A percentile compares a stretch with the other conserved stretches of the same genome.
phyloP scores from a whole-genome alignment of 1,284 basidiomycete species.

The Tylopilus orsonianus region DNA sequence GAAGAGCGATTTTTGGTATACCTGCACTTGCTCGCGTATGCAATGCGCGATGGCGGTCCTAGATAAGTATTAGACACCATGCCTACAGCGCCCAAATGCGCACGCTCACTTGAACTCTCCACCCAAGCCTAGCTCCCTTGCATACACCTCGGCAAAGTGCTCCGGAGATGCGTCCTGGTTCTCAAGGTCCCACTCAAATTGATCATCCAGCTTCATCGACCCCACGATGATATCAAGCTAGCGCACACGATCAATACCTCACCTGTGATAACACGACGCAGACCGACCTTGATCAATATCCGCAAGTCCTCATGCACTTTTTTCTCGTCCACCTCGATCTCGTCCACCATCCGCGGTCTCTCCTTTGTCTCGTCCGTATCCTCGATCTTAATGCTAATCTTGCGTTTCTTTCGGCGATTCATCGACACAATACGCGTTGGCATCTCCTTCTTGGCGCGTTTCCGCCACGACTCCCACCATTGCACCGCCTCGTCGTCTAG shows the following conservation, averaged over 20 bases:
- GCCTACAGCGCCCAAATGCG: not conserved
- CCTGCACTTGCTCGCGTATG: slow-evolving; percentile 93
- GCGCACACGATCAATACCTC: slow-evolving; percentile 5
- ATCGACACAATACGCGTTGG: slow-evolving; percentile 22
- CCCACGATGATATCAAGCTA: slow-evolving; percentile 96
- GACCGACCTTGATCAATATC: slow-evolving; percentile 82
- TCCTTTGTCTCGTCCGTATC: slow-evolving; percentile 39
- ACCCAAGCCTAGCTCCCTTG: slow-evolving; percentile 83
- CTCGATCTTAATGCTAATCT: slow-evolving; percentile 33
- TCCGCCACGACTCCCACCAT: slow-evolving; percentile 78
- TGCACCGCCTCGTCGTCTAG: slow-evolving; percentile 50
- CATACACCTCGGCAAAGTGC: slow-evolving; percentile 88
- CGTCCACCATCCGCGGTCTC: slow-evolving; percentile 47
- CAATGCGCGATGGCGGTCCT: slow-evolving; percentile 95
- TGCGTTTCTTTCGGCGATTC: slow-evolving; percentile 32
- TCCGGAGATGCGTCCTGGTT: slow-evolving; percentile 83
- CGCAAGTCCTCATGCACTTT: slow-evolving; percentile 80
- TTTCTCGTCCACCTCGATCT: slow-evolving; percentile 57
- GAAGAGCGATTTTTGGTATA: slow-evolving; percentile 91
- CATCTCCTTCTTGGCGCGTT: slow-evolving; percentile 32
- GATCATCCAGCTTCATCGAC: slow-evolving; percentile 91
- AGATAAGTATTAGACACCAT: slow-evolving; percentile 16
- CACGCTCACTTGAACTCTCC: slow-evolving; percentile 86
- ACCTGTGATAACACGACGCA: slow-evolving; percentile 4
- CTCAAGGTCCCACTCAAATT: slow-evolving; percentile 98